These are phyloP conservation scores for Aspergillus baeticus DNA, from an alignment of 495 filamentous ascomycete species.

Conservation along the genomic window DNA sequence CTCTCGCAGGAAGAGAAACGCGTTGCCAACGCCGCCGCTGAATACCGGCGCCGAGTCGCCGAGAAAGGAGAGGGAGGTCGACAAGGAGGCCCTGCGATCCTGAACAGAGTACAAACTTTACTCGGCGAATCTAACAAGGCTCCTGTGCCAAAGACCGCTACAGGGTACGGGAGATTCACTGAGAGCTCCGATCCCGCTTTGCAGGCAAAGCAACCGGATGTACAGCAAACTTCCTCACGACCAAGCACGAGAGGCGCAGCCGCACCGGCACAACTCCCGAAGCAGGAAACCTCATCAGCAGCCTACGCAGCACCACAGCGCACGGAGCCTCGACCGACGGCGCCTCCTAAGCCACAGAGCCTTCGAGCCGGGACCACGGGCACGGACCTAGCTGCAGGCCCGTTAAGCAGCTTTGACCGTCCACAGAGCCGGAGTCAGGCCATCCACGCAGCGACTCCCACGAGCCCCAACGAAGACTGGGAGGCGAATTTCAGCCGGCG, in stretches of 20 bases:
- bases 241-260: conserved; percentile 12
- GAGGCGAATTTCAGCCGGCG: conserved; percentile 74
- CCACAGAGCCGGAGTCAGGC: conserved; percentile 4
- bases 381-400: not conserved
- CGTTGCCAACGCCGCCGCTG: conserved; percentile 89
- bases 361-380: conserved; percentile 42
- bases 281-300: conserved; percentile 21
- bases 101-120: conserved; percentile 83
- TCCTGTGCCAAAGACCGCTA: conserved; percentile 66
- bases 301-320: conserved; percentile 26
- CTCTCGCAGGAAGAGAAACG: conserved; percentile 87
- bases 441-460: conserved; percentile 22
- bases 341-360: conserved; percentile 62
- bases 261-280: conserved; percentile 12
- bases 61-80: conserved; percentile 58
- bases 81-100: conserved; percentile 73
- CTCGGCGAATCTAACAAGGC: conserved; percentile 74
- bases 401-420: conserved; percentile 1
- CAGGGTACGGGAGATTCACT: conserved; percentile 85
- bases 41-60: conserved; percentile 77
- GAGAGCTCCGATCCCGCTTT: conserved; percentile 44
- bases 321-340: conserved; percentile 40
- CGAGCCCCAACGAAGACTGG: conserved; percentile 56
- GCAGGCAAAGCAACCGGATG: conserved; percentile 40
- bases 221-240: conserved; percentile 4